Percentiles rank a stretch among this genome's conserved stretches.
Conservation (phyloP, 306 rosid species). For the peach (Prunus persica) region DNA sequence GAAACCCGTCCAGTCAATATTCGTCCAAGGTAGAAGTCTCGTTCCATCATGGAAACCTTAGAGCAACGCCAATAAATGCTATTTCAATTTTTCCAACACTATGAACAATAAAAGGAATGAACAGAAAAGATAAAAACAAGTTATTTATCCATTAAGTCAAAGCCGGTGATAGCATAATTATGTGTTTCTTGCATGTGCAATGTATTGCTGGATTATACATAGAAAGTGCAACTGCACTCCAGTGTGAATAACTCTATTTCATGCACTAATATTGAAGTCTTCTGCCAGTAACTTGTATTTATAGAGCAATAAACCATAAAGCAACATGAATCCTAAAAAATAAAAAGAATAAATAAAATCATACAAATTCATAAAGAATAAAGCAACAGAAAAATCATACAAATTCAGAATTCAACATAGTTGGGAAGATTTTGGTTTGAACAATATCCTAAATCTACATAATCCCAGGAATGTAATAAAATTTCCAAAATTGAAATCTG, state of each 20-base stretch:
- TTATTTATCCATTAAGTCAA: background rate
- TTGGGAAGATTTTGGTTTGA: background rate
- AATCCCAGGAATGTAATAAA: background rate
- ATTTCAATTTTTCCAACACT: conserved; percentile 31
- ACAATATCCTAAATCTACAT: background rate
- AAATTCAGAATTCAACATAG: background rate
- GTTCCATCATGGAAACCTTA: conserved; percentile 99
- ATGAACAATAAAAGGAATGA: background rate
- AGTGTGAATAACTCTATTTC: too few species aligned
- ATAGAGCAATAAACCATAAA: background rate
- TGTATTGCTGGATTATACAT: too few species aligned
- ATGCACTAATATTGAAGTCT: too few species aligned
- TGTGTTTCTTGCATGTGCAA: too few species aligned
- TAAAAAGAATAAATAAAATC: too few species aligned
- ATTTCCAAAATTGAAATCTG: background rate
- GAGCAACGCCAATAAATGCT: conserved; percentile 44
- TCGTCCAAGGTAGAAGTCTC: conserved; percentile 83
- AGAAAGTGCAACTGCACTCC: too few species aligned
- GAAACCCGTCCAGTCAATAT: conserved; percentile 89
- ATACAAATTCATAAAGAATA: too few species aligned
- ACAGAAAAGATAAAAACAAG: conserved; percentile 5
- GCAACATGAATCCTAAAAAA: too few species aligned
- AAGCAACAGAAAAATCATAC: background rate
- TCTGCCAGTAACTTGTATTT: background rate
- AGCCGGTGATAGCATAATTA: too few species aligned